Conservation (phyloP, 305 asterid genomes). For the Plantago lanceolata region DNA sequence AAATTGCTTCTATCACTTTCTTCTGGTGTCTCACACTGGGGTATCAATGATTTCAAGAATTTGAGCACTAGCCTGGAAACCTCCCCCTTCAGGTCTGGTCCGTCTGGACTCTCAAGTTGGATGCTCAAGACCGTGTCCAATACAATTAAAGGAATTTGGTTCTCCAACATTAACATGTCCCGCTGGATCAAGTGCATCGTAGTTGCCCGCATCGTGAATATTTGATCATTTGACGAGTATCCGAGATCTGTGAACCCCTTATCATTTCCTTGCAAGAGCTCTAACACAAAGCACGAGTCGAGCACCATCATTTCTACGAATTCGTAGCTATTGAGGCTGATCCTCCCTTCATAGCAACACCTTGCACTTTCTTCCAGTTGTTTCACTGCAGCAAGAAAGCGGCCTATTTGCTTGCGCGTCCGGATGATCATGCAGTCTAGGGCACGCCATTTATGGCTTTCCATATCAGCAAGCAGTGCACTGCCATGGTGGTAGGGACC, state of each 20-base stretch:
- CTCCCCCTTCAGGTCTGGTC: slow-evolving; percentile 32
- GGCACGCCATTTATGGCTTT: no score
- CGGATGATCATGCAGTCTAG: no score
- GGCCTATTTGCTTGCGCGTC: slow-evolving; percentile 44
- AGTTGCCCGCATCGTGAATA: slow-evolving; percentile 64
- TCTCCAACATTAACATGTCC: slow-evolving; percentile 75
- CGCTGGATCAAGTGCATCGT: slow-evolving; percentile 65
- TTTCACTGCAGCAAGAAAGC: slow-evolving; percentile 39
- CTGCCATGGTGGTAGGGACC: slow-evolving; percentile 67
- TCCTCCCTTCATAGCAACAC: slow-evolving; percentile 53
- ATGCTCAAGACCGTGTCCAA: slow-evolving; percentile 44
- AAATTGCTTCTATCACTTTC: slow-evolving; percentile 47
- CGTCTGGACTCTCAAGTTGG: slow-evolving; percentile 39
- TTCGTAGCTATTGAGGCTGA: slow-evolving; percentile 47
- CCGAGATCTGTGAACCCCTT: slow-evolving; percentile 51
- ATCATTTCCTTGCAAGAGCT: slow-evolving; percentile 55
- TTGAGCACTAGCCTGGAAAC: slow-evolving; percentile 57
- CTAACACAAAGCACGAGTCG: slow-evolving; percentile 53
- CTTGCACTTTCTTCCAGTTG: slow-evolving; percentile 51
- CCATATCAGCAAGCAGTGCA: no score
- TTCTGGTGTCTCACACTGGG: slow-evolving; percentile 61
- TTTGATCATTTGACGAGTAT: slow-evolving; percentile 55
- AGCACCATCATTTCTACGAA: slow-evolving; percentile 65
- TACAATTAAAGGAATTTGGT: slow-evolving; percentile 55
- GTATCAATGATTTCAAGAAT: slow-evolving; percentile 71